These are phyloP conservation scores for Stephanodiscus triporus DNA, from an alignment of 108 stramenopile species.

Conservation along the genomic window DNA sequence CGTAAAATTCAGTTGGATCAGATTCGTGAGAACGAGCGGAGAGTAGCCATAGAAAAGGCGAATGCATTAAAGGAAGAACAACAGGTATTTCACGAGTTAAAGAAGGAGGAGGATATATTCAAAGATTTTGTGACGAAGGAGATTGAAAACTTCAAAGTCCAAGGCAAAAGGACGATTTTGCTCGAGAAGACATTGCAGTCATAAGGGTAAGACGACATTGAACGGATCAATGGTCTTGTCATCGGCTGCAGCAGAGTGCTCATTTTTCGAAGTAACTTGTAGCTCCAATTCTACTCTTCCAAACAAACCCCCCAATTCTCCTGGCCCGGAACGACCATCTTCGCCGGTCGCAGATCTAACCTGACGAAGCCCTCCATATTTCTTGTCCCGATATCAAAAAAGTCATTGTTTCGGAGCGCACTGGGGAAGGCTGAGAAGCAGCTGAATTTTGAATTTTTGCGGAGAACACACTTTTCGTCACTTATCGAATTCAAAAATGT, in stretches of 20 bases:
- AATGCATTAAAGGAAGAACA: conserved; percentile 29
- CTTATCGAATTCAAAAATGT: no score
- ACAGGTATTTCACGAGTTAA: conserved; percentile 32
- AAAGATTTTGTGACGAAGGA: conserved; percentile 40
- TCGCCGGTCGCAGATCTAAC: no score
- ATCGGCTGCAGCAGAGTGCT: no score
- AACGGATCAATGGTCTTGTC: no score
- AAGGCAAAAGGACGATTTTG: conserved; percentile 42
- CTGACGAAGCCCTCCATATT: no score
- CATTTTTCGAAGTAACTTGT: background rate
- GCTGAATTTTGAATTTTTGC: no score
- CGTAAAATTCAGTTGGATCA: conserved; percentile 39
- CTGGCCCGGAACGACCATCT: no score
- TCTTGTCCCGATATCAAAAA: no score
- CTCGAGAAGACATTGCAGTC: conserved; percentile 34
- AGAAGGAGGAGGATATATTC: conserved; percentile 49
- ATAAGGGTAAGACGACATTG: background rate
- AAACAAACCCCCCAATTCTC: no score
- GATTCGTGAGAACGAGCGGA: conserved; percentile 36
- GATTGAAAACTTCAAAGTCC: conserved; percentile 34
- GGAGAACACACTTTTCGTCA: no score
- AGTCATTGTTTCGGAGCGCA: no score
- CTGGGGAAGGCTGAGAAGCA: no score
- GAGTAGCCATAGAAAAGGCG: conserved; percentile 16
- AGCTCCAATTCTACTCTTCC: background rate